Evolutionary conservation across 202 grass and related monocot genomes (phyloP), one percentile per base, ranked within the genome.

Genomic region (Dendrocalamus latiflorus): DNA sequence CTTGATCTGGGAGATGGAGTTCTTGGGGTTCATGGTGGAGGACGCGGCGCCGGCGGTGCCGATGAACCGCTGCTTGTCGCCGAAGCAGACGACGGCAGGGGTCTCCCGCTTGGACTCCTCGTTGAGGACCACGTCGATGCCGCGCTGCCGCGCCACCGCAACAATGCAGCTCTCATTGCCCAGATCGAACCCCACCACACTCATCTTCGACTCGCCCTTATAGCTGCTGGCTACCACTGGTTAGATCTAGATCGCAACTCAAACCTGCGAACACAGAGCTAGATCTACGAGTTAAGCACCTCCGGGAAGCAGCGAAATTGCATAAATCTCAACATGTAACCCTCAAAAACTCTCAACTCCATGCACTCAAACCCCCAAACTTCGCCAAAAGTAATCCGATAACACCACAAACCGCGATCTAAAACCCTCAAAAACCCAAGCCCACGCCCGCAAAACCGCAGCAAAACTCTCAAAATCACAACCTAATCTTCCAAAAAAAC

Each of bases 151-250:
- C 14, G 95, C 92, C 2, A 98, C 95, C 0, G 88, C 95, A 9
- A 94, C 90, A 68, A 90, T 93, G 92, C 88, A 93, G 75, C 88
- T 98, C 79, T 94, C 90, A n/a, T 94, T 98, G n/a, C 95, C 95
- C 2, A 98, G 62, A 37, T 98, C 95, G 50, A 98, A 94, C 21
- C 95, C 95, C 18, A 93, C 92, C 37, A 98, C 92, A 37, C 95
- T 98, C 95, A 98, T 98, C 72, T 80, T 90, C 68, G 51, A 20
- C 22, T n/a, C 38, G 1, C 0, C 5, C 21, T 76, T 65, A 18
- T 12, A 13, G 24, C 33, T 17, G 0, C 74, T 30, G 4, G n/a
- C 47, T 25, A 25, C 16, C 13, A 18, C 16, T 10, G 22, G 18
- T 18, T 63, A 74, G 81, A 84, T 86, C 60, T 81, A 39, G 51